Evolutionary conservation across 129 eudicot species (phyloP).

Genomic region (Centaurea solstitialis): DNA sequence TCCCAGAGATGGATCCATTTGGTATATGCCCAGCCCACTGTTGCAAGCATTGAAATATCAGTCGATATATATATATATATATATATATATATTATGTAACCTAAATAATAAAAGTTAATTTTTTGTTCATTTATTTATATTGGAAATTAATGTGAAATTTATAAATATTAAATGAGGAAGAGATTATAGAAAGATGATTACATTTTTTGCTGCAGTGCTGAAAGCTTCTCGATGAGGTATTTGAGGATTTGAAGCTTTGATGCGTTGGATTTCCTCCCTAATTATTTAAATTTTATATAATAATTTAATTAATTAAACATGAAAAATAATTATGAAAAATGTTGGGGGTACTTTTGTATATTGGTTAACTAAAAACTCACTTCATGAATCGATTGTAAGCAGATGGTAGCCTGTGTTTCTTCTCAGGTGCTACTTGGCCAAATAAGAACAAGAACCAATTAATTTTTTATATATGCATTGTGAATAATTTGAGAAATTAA

Average conservation of each 20-base stretch:
- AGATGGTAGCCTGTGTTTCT: constrained; percentile 98
- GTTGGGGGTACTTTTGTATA: background rate
- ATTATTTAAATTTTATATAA: background rate
- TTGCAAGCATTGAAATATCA: constrained; percentile 7
- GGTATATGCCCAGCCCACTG: constrained; percentile 97
- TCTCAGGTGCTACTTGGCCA: constrained; percentile 82
- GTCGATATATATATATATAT: background rate
- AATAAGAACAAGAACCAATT: background rate
- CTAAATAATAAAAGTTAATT: background rate
- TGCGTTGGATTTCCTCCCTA: constrained; percentile 98
- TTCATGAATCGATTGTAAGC: constrained; percentile 98
- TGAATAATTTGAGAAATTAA: background rate
- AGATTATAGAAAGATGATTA: constrained; percentile 21
- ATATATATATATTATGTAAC: too few species aligned
- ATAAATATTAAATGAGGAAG: background rate
- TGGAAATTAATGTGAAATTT: background rate
- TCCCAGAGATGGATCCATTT: constrained; percentile 50
- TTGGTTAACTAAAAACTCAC: constrained; percentile 36
- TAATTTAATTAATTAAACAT: background rate
- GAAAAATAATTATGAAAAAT: background rate
- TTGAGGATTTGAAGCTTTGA: constrained; percentile 92
- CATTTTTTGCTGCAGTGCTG: constrained; percentile 97
- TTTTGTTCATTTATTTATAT: background rate
- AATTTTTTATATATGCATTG: background rate
- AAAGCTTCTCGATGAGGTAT: constrained; percentile 98